Evolutionary conservation across 805 yeast genomes (phyloP).

Genomic region (Wickerhamiella azymoides): DNA sequence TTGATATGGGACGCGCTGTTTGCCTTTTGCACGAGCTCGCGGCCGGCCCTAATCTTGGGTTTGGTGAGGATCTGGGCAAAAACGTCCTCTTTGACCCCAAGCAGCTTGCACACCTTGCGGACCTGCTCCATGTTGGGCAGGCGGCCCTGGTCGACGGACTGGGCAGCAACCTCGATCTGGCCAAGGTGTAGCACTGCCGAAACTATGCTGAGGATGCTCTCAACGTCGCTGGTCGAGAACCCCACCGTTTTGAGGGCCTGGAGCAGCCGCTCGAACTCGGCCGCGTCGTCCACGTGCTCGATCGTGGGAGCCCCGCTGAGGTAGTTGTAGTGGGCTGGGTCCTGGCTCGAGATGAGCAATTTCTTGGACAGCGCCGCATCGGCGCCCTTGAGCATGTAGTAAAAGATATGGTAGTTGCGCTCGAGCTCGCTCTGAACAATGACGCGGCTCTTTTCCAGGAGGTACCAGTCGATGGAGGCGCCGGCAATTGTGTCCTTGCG

Average conservation of each 20-base stretch:
- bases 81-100: slow-evolving; percentile 47
- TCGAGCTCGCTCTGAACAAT: slow-evolving; percentile 60
- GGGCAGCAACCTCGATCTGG: slow-evolving; percentile 56
- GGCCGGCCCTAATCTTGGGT: slow-evolving; percentile 85
- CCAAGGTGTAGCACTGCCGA: slow-evolving; percentile 78
- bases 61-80: slow-evolving; percentile 48
- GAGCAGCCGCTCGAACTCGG: slow-evolving; percentile 48
- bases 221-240: slow-evolving; percentile 39
- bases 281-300: slow-evolving; percentile 63
- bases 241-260: slow-evolving; percentile 66
- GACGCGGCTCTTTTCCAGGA: slow-evolving; percentile 87
- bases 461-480: slow-evolving; percentile 88
- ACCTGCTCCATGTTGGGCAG: slow-evolving; percentile 41
- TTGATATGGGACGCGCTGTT: slow-evolving; percentile 69
- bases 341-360: slow-evolving; percentile 30
- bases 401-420: slow-evolving; percentile 87
- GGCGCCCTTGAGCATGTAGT: slow-evolving; percentile 67
- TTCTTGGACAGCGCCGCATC: slow-evolving; percentile 26
- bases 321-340: slow-evolving; percentile 41
- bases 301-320: slow-evolving; percentile 44
- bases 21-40: slow-evolving; percentile 69
- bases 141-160: slow-evolving; percentile 60
- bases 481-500: slow-evolving; percentile 53
- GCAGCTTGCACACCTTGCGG: slow-evolving; percentile 39
- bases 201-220: slow-evolving; percentile 47